Base-by-base conservation (phyloP, 345 rosid genomes). In the Moringa oleifera region DNA sequence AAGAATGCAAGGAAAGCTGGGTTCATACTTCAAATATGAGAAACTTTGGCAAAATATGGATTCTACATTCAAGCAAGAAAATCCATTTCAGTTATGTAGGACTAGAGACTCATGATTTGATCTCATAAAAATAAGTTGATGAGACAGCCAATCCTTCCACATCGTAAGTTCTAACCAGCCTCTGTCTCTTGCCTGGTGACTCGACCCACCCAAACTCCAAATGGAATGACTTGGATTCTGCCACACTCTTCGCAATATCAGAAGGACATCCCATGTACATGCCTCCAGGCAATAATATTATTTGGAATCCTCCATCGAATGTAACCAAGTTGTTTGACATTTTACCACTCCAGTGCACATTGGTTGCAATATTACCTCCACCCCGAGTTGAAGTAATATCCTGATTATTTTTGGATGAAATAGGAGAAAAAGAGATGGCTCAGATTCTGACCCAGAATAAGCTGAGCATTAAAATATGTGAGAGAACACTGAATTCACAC, bases 181-280 rank as follows among this genome's bases (percentile, higher is more conserved):
- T 83, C 63, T 88, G 96, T 73, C 97, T 82, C 79, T 77, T 83
- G 22, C 74, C 76, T 0, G 90, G 72, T 1, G 85, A 65, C 71
- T 90, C 94, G 13, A 86, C 80, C 98, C 96, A 89, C 67, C 97
- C 83, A 61, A 93, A 88, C 64, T 90, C 96, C 64, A 90, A 71
- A 71, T 90, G 98, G 67, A 93, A 93, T 0, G 96, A 81, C 77
- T 73, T 84, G 6, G 83, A 75, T 57, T 86, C 91, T 18, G 86
- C 85, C 21, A 90, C 83, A 56, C 80, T 68, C 77, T 80, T 90
- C 0, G 89, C 79, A 21, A 90, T 71, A 47, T 88, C 80, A 28
- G 83, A 75, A 0, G 96, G 96, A 62, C 76, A 93, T 66, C 98
- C 98, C 86, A 86, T 78, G 75, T 88, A 87, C 90, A 90, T 86